Conservation (phyloP, 495 filamentous ascomycete genomes). For the Penicillium manginii region DNA sequence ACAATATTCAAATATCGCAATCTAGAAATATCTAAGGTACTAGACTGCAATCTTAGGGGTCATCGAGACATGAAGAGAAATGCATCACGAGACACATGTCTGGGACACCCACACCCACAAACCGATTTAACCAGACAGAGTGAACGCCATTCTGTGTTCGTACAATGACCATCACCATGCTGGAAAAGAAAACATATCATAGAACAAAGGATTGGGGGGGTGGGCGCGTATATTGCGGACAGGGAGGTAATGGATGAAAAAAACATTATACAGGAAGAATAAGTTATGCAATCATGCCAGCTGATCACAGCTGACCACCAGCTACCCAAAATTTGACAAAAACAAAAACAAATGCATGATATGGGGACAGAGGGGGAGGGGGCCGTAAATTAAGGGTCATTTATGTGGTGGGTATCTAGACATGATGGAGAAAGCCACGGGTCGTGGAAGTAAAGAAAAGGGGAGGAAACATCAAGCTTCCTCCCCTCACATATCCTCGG, state of each 20-base stretch:
- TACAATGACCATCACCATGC: not conserved
- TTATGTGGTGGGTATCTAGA: slow-evolving; percentile 2
- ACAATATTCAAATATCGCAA: slow-evolving; percentile 3
- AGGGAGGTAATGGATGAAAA: not conserved
- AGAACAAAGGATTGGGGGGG: not conserved
- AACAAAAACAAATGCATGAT: not conserved
- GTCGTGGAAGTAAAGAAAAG: slow-evolving; percentile 2
- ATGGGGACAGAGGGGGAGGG: not conserved
- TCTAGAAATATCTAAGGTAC: slow-evolving; percentile 11
- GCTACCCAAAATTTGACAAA: slow-evolving; percentile 10
- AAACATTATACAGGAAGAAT: slow-evolving; percentile 28
- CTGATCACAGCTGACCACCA: slow-evolving; percentile 16
- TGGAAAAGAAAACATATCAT: slow-evolving; percentile 1
- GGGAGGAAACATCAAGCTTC: not conserved
- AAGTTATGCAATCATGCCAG: slow-evolving; percentile 16
- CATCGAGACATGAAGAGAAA: slow-evolving; percentile 1
- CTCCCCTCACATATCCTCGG: slow-evolving; percentile 26
- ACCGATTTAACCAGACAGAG: slow-evolving; percentile 37
- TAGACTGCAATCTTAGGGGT: not conserved
- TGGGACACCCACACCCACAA: not conserved
- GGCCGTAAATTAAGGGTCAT: not conserved
- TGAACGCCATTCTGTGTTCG: slow-evolving; percentile 8
- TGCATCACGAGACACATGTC: slow-evolving; percentile 1
- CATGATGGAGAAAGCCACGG: not conserved
- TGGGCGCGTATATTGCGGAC: slow-evolving; percentile 10